Percentiles rank a stretch among this genome's conserved stretches.
These are phyloP conservation scores for Trematosphaeria pertusa DNA, from an alignment of 2,329 filamentous ascomycete species.

Conservation along the genomic window DNA sequence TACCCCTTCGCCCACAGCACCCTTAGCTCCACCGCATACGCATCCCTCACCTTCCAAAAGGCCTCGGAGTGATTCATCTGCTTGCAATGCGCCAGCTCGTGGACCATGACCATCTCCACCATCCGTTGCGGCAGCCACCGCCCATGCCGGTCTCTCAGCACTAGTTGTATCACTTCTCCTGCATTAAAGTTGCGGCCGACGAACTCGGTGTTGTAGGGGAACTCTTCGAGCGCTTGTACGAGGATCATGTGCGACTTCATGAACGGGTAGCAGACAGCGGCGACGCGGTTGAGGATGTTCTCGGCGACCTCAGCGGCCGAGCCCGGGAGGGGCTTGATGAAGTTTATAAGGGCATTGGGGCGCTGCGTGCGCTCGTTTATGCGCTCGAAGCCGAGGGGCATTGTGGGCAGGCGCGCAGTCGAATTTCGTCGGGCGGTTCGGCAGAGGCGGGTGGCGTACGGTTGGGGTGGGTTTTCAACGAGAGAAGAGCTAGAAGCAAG, in stretches of 20 bases:
- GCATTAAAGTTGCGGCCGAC: slow-evolving; percentile 90
- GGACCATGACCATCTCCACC: slow-evolving; percentile 96
- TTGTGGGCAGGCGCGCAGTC: slow-evolving; percentile 48
- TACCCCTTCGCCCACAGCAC: slow-evolving; percentile 73
- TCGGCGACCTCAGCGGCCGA: slow-evolving; percentile 46
- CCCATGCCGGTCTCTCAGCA: slow-evolving; percentile 71
- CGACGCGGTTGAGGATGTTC: slow-evolving; percentile 47
- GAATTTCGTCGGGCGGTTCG: slow-evolving; percentile 1
- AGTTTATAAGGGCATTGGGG: slow-evolving; percentile 80
- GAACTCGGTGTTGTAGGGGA: slow-evolving; percentile 81
- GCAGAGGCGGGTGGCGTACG: neutral
- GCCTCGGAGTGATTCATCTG: slow-evolving; percentile 88
- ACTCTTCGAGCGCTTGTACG: slow-evolving; percentile 73
- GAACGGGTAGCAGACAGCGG: slow-evolving; percentile 75
- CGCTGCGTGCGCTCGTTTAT: slow-evolving; percentile 77
- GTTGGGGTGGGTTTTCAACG: neutral
- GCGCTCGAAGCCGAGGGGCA: slow-evolving; percentile 81
- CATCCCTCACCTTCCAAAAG: slow-evolving; percentile 82
- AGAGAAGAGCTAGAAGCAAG: neutral
- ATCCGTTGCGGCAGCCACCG: slow-evolving; percentile 81
- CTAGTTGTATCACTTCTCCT: slow-evolving; percentile 85
- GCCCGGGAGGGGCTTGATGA: slow-evolving; percentile 80
- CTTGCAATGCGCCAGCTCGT: slow-evolving; percentile 85
- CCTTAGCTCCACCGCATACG: slow-evolving; percentile 74
- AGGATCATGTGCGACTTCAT: slow-evolving; percentile 56